phyloP scores from a whole-genome alignment of 2,329 filamentous ascomycete species.

The Diaporthe citriasiana region DNA sequence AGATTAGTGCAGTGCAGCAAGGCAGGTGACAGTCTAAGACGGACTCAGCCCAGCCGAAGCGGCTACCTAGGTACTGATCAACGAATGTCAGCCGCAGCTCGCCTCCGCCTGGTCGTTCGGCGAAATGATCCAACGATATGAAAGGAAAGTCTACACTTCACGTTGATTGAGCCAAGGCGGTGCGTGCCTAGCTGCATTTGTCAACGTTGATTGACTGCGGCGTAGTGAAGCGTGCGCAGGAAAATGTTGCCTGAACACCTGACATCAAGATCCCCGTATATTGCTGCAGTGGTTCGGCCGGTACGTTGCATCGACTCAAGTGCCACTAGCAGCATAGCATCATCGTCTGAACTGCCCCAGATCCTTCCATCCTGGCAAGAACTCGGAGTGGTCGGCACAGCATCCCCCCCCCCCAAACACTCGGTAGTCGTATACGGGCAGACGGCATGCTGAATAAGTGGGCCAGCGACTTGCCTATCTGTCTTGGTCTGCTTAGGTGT shows the following conservation, averaged over 20 bases:
- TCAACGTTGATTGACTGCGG: background rate
- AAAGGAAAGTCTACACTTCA: background rate
- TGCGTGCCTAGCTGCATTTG: background rate
- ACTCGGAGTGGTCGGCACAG: constrained; percentile 8
- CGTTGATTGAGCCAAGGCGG: background rate
- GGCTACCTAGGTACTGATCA: background rate
- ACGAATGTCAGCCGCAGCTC: constrained; percentile 17
- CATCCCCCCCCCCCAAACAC: too few relatives aligned
- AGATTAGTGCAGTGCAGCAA: constrained; percentile 3
- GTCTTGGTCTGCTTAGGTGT: constrained; percentile 9
- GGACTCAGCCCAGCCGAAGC: constrained; percentile 20
- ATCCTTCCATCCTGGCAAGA: background rate
- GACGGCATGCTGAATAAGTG: constrained; percentile 21
- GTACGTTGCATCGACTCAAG: background rate
- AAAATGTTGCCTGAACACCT: constrained; percentile 10
- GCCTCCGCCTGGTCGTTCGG: background rate
- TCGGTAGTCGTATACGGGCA: constrained; percentile 13
- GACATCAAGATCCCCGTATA: background rate
- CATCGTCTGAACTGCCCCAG: constrained; percentile 5
- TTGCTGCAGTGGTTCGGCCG: background rate
- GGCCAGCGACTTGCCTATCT: background rate
- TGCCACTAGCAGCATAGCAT: background rate
- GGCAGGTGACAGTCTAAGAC: constrained; percentile 9
- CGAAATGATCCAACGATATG: constrained; percentile 2
- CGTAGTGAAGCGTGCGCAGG: background rate